Conservation (phyloP, 768 basidiomycete species). For the Macrolepiota fuliginosa region DNA sequence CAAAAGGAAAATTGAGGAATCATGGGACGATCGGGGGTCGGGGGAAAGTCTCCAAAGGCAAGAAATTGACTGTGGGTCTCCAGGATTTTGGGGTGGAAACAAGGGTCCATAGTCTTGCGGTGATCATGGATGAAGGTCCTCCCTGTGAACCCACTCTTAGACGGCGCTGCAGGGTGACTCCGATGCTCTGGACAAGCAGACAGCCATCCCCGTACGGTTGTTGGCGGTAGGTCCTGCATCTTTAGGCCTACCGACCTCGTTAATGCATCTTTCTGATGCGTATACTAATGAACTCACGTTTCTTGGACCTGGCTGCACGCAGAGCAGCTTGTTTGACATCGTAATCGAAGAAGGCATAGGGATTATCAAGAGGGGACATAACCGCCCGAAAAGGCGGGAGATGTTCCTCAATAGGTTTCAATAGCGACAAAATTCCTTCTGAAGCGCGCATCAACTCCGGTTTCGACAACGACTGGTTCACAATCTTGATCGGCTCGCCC, state of each 20-base stretch:
- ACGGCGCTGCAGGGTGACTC: slow-evolving; percentile 20
- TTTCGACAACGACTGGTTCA: slow-evolving; percentile 10
- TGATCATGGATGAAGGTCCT: slow-evolving; percentile 46
- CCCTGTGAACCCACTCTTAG: slow-evolving; percentile 1
- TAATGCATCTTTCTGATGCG: background rate
- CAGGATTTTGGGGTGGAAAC: slow-evolving; percentile 33
- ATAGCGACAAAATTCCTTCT: slow-evolving; percentile 27
- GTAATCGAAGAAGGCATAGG: slow-evolving; percentile 31
- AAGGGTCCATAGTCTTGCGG: slow-evolving; percentile 41
- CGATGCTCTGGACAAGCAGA: slow-evolving; percentile 28
- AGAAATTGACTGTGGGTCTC: slow-evolving; percentile 45
- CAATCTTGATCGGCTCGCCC: background rate
- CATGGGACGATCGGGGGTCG: slow-evolving; percentile 30
- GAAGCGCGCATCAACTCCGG: slow-evolving; percentile 26
- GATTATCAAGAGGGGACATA: slow-evolving; percentile 38
- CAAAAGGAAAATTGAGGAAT: slow-evolving; percentile 45
- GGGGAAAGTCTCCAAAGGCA: slow-evolving; percentile 30
- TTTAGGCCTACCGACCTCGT: slow-evolving; percentile 26
- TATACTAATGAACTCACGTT: slow-evolving; percentile 22
- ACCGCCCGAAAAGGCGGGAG: slow-evolving; percentile 40
- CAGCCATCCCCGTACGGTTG: slow-evolving; percentile 34
- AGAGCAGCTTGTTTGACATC: slow-evolving; percentile 27
- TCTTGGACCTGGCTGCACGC: slow-evolving; percentile 28
- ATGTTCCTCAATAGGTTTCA: slow-evolving; percentile 33
- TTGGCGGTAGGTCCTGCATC: slow-evolving; percentile 26